These are phyloP conservation scores for Penicillium herquei DNA, from an alignment of 495 filamentous ascomycete species.

Conservation along the genomic window DNA sequence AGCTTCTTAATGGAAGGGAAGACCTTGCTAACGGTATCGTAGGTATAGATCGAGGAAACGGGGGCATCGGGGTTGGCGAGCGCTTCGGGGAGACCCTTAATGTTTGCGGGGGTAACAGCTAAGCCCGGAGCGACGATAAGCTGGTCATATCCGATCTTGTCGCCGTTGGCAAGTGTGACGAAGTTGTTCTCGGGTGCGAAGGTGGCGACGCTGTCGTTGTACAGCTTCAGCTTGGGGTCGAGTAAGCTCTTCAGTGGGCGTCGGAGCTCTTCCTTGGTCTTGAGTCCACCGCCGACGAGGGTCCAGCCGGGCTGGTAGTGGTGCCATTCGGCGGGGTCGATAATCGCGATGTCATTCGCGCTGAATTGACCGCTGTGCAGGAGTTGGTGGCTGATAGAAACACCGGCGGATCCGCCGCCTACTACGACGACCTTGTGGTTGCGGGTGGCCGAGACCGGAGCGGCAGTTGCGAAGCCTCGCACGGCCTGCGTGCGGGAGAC, in stretches of 20 bases:
- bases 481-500: conserved; percentile 14
- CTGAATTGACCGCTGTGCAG: conserved; percentile 53
- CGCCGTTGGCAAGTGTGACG: conserved; percentile 56
- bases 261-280: conserved; percentile 53
- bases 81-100: conserved; percentile 61
- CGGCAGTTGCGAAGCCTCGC: conserved; percentile 40
- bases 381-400: conserved; percentile 63
- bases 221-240: conserved; percentile 61
- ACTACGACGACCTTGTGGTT: conserved; percentile 64
- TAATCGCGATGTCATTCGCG: conserved; percentile 62
- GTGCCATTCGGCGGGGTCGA: conserved; percentile 63
- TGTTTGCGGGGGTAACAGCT: conserved; percentile 50
- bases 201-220: conserved; percentile 49
- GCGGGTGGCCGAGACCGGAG: conserved; percentile 34
- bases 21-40: conserved; percentile 58
- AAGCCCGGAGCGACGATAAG: conserved; percentile 65
- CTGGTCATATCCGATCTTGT: conserved; percentile 61
- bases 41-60: conserved; percentile 65
- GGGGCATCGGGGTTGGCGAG: conserved; percentile 52
- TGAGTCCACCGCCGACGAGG: conserved; percentile 64
- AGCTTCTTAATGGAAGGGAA: conserved; percentile 55
- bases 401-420: conserved; percentile 61
- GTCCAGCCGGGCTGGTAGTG: conserved; percentile 75
- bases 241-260: conserved; percentile 51
- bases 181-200: conserved; percentile 59